Evolutionary conservation across 768 basidiomycete species (phyloP), one percentile per base, ranked within the genome.

Genomic region (Rhodotorula babjevae): DNA sequence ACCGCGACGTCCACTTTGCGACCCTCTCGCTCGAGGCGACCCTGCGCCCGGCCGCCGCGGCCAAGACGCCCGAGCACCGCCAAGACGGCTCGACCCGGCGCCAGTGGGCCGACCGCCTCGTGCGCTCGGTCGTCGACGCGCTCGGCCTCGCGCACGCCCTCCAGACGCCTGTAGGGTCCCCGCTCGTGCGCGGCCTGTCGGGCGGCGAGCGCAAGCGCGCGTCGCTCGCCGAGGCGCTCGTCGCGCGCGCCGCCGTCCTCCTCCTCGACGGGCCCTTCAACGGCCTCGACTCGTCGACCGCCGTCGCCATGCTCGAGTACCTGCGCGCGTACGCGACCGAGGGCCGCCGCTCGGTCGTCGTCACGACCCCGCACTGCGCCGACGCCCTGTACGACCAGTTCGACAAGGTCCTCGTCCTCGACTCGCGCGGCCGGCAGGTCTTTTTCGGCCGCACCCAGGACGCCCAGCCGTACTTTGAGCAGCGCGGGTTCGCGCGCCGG

Each of bases 381-480:
- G 90, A 92, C 78, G 80, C 81, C 57, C 81, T 83, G 68, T 83
- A 81, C 77, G 75, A 82, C 14, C 79, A 81, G 61, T 93, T 95
- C 79, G 92, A 94, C 84, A 90, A 93, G 80, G 89, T 92, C 47
- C 87, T 88, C 78, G 86, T 92, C 49, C 85, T 93, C 77, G 86
- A 88, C 80, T 86, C 88, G 80, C 88, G 88, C 9, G 89, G 90
- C 8, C 82, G 84, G 49, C 87, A 89, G 84, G 87, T 86, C 40
- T 93, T 88, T 82, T 92, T 86, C 67, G 91, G 91, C 3, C 86
- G 86, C 12, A 86, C 87, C 3, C 81, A 84, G 59, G 81, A 85
- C 69, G 91, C 90, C 0, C 83, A 86, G 63, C 82, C 86, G 71
- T 90, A 91, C 80, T 76, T 76, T 29, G 87, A 89, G 68, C 85